phyloP scores from a whole-genome alignment of 257 asterid genomes.

The Thymus mandschuricus region DNA sequence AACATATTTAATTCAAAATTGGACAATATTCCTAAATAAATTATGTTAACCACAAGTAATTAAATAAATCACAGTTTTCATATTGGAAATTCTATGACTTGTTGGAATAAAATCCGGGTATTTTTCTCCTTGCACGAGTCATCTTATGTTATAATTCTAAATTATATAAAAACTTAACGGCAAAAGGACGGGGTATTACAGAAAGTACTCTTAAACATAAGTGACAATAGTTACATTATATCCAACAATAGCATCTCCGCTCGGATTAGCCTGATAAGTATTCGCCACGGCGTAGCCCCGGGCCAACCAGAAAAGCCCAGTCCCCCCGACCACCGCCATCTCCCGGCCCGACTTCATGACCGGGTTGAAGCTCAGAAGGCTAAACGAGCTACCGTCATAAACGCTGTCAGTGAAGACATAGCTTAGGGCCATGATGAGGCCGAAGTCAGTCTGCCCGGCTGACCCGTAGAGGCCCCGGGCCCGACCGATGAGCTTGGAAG shows the following conservation, averaged over 20 bases:
- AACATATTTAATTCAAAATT: no score
- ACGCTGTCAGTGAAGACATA: conserved; percentile 64
- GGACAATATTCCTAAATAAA: no score
- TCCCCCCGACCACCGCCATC: conserved; percentile 84
- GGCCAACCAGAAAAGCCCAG: conserved; percentile 78
- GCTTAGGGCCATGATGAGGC: conserved; percentile 64
- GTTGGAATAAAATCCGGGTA: no score
- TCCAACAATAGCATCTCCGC: conserved; percentile 72
- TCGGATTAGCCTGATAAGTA: conserved; percentile 40
- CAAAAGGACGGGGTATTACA: no score
- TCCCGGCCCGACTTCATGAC: conserved; percentile 54
- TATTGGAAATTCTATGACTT: no score
- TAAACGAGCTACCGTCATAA: conserved; percentile 74
- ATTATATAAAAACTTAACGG: no score
- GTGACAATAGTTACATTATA: conserved; percentile 65
- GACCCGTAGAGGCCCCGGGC: conserved; percentile 87
- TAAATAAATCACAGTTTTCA: no score
- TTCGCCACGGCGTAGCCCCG: conserved; percentile 75
- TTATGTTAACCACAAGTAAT: no score
- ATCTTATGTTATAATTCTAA: no score
- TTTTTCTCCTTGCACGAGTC: no score
- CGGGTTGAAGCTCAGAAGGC: conserved; percentile 64
- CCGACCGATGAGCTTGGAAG: conserved; percentile 63
- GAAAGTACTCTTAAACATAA: conserved; percentile 2
- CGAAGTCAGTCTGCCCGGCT: conserved; percentile 57